phyloP scores from a whole-genome alignment of 1,284 basidiomycete genomes.

The Microbotryum intermedium region DNA sequence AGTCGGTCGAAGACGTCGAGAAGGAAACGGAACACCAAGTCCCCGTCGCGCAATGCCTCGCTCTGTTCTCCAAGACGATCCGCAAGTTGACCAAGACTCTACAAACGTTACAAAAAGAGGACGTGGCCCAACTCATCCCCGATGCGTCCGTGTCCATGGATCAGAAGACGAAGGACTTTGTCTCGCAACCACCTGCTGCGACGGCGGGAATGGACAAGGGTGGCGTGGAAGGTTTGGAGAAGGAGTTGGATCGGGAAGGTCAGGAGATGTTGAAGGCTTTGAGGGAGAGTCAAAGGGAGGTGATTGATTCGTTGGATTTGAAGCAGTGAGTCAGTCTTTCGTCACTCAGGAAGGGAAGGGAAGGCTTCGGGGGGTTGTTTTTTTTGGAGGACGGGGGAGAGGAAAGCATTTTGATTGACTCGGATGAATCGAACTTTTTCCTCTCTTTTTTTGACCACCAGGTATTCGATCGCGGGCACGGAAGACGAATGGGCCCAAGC shows the following conservation, averaged over 20 bases:
- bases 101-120: slow-evolving; percentile 69
- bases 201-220: slow-evolving; percentile 1
- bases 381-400: not conserved
- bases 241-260: slow-evolving; percentile 62
- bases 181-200: not conserved
- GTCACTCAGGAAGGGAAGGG: slow-evolving; percentile 1
- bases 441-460: slow-evolving; percentile 35
- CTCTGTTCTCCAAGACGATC: slow-evolving; percentile 83
- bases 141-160: slow-evolving; percentile 5
- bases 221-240: slow-evolving; percentile 41
- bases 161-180: not conserved
- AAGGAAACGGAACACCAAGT: slow-evolving; percentile 70
- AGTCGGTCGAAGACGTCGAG: slow-evolving; percentile 82
- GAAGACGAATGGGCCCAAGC: slow-evolving; percentile 54
- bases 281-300: slow-evolving; percentile 55
- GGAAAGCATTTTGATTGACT: slow-evolving; percentile 22
- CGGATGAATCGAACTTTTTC: not conserved
- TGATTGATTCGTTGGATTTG: slow-evolving; percentile 76
- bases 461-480: slow-evolving; percentile 61
- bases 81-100: slow-evolving; percentile 74
- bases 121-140: slow-evolving; percentile 46
- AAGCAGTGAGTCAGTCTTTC: slow-evolving; percentile 56
- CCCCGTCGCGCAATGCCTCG: slow-evolving; percentile 76
- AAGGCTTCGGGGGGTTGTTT: slow-evolving; percentile 1
- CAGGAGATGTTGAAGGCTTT: slow-evolving; percentile 42